These are phyloP conservation scores for Hypoxylon sp. DNA, from an alignment of 2,329 filamentous ascomycete species.

Conservation along the genomic window DNA sequence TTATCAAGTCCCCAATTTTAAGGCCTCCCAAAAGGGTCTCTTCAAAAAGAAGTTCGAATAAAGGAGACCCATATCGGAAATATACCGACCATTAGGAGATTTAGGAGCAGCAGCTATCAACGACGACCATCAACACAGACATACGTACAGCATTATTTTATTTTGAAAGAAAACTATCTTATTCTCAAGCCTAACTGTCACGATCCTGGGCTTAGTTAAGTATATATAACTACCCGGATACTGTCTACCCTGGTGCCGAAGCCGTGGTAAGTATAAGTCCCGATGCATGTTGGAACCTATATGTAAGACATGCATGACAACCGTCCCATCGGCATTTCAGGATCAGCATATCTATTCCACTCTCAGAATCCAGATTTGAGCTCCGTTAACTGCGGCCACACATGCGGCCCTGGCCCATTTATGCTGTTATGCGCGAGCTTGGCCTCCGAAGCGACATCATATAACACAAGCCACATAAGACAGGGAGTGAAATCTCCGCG, in stretches of 20 bases:
- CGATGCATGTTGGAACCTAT: constrained; percentile 16
- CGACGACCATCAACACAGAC: too few relatives aligned
- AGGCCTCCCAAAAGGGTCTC: too few relatives aligned
- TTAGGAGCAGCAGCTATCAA: constrained; percentile 14
- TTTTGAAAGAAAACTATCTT: too few relatives aligned
- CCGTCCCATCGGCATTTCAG: constrained; percentile 25
- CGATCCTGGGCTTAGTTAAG: too few relatives aligned
- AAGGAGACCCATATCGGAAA: constrained; percentile 19
- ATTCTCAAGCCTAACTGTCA: too few relatives aligned
- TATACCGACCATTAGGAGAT: constrained; percentile 33
- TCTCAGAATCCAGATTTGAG: constrained; percentile 24
- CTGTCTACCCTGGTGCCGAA: constrained; percentile 1
- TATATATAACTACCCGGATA: too few relatives aligned
- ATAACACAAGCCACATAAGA: too few relatives aligned
- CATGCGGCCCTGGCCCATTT: constrained; percentile 26
- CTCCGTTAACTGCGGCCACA: constrained; percentile 18
- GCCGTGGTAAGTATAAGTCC: constrained; percentile 18
- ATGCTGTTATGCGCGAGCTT: constrained; percentile 22
- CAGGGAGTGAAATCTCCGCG: too few relatives aligned
- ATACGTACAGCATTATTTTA: too few relatives aligned
- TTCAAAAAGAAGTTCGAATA: too few relatives aligned
- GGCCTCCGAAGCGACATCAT: constrained; percentile 10
- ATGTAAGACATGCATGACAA: constrained; percentile 31
- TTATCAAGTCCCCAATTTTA: too few relatives aligned
- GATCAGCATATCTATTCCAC: constrained; percentile 24